A percentile compares a stretch with the other conserved stretches of the same genome.
These are phyloP conservation scores for Vinca minor DNA, from an alignment of 257 asterid species.

Conservation along the genomic window DNA sequence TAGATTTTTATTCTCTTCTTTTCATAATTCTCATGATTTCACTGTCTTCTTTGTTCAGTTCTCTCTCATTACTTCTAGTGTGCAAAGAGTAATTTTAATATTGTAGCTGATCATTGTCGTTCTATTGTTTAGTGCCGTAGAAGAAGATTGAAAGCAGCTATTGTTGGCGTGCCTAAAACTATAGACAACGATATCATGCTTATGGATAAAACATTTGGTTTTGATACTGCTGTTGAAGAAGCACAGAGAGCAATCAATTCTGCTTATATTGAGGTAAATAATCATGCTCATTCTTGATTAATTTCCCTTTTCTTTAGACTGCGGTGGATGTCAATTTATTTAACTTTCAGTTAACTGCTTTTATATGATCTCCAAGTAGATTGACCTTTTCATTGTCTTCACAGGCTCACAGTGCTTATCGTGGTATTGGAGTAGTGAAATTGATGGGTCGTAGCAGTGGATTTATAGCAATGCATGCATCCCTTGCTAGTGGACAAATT, in stretches of 20 bases:
- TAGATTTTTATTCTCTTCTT: neutral
- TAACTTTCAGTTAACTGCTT: neutral
- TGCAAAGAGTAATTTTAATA: neutral
- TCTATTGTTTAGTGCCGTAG: conserved; percentile 49
- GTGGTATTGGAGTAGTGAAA: conserved; percentile 87
- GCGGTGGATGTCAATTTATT: conserved; percentile 5
- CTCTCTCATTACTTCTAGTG: neutral
- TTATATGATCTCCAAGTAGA: conserved; percentile 1
- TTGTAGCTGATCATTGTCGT: conserved; percentile 7
- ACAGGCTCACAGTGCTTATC: conserved; percentile 98
- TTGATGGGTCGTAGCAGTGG: conserved; percentile 98
- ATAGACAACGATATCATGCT: conserved; percentile 91
- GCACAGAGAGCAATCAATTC: conserved; percentile 93
- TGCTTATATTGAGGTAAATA: conserved; percentile 77
- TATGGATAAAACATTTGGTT: conserved; percentile 97
- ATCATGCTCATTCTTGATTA: conserved; percentile 1
- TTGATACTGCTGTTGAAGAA: conserved; percentile 99
- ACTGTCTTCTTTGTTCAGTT: neutral
- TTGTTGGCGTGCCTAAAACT: conserved; percentile 97
- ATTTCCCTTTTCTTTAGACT: neutral
- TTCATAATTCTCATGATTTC: neutral
- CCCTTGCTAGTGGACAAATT: conserved; percentile 97
- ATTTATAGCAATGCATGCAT: conserved; percentile 94
- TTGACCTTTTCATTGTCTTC: conserved; percentile 15
- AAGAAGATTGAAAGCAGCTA: conserved; percentile 61